These are phyloP conservation scores for Starmerella khaoyaiensis DNA, from an alignment of 805 yeast genomes.

Conservation along the genomic window DNA sequence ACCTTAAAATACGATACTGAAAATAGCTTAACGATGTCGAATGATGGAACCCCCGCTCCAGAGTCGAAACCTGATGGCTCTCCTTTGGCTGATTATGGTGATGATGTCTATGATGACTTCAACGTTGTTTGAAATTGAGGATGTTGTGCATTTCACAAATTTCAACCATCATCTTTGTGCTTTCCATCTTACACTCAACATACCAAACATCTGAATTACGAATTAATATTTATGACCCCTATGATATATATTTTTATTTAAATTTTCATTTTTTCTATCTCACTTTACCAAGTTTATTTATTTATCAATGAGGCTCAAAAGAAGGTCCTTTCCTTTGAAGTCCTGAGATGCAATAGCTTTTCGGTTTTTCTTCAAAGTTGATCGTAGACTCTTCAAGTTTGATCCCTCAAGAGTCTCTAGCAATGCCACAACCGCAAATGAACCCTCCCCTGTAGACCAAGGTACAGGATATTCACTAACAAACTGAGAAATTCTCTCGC, in stretches of 20 bases:
- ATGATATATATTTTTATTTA: too few species aligned
- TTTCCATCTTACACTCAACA: too few species aligned
- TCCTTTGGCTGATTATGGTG: constrained; percentile 12
- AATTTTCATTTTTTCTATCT: too few species aligned
- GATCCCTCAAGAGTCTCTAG: constrained; percentile 47
- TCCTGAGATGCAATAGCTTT: constrained; percentile 21
- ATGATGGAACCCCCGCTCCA: too few species aligned
- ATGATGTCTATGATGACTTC: constrained; percentile 15
- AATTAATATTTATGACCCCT: too few species aligned
- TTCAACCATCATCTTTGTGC: too few species aligned
- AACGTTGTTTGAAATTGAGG: constrained; percentile 6
- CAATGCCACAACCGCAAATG: constrained; percentile 73
- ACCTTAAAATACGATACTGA: constrained; percentile 1
- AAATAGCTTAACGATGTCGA: not conserved
- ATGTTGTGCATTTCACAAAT: too few species aligned
- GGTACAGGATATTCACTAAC: constrained; percentile 40
- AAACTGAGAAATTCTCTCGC: constrained; percentile 36
- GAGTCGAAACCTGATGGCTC: constrained; percentile 7
- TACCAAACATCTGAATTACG: too few species aligned
- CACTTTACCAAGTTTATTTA: too few species aligned
- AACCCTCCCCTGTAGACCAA: constrained; percentile 64
- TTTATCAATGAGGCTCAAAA: constrained; percentile 22
- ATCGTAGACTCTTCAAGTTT: constrained; percentile 33
- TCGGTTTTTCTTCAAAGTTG: constrained; percentile 36
- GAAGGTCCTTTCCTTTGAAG: constrained; percentile 28